Percentiles rank a stretch among this genome's conserved stretches.
These are phyloP conservation scores for Blastocystis hominis DNA, from an alignment of 352 stramenopile species.

Conservation along the genomic window DNA sequence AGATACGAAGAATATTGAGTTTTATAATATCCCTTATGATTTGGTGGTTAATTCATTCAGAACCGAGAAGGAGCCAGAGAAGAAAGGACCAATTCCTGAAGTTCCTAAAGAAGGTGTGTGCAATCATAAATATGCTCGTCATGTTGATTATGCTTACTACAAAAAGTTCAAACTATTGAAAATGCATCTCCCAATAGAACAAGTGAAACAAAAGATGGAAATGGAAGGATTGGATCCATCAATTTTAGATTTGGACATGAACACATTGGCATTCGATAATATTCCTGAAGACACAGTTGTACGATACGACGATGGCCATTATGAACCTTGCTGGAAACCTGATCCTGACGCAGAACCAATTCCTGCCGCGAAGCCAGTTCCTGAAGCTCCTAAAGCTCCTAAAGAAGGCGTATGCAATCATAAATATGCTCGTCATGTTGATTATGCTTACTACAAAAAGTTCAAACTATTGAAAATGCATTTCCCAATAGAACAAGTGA, in stretches of 20 bases:
- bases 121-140: constrained; percentile 39
- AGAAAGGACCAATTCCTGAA: too few species aligned
- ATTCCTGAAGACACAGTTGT: neutral
- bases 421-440: constrained; percentile 68
- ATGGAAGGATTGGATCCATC: constrained; percentile 69
- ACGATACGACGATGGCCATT: constrained; percentile 4
- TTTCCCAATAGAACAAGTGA: constrained; percentile 73
- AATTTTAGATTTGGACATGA: constrained; percentile 66
- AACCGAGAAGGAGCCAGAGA: neutral
- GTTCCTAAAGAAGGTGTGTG: neutral
- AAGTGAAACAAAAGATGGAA: constrained; percentile 77
- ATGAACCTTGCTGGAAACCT: constrained; percentile 2
- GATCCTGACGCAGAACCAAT: neutral
- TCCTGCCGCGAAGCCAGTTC: too few species aligned
- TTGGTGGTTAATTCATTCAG: neutral
- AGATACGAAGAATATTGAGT: constrained; percentile 42
- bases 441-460: constrained; percentile 73
- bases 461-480: constrained; percentile 78
- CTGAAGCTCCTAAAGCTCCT: too few species aligned
- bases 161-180: constrained; percentile 61
- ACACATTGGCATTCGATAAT: constrained; percentile 1
- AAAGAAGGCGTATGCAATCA: neutral
- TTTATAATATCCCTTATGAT: constrained; percentile 44
- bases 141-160: constrained; percentile 31
- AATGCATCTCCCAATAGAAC: constrained; percentile 73